Evolutionary conservation across 805 yeast species (phyloP), one percentile per base, ranked within the genome.

Genomic region (Yarrowia sp.): DNA sequence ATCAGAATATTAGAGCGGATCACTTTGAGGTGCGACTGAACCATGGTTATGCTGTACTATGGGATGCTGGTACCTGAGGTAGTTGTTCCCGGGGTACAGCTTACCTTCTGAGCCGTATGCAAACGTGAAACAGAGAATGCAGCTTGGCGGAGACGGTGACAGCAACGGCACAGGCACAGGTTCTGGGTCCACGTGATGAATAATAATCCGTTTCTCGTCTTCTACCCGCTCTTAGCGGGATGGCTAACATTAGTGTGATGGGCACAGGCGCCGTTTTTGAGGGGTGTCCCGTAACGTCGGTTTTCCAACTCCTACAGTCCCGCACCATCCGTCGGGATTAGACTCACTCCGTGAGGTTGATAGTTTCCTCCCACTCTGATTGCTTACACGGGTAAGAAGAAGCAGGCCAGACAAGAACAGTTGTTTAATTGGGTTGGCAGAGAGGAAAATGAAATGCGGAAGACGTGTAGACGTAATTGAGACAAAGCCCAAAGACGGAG

Each of bases 91-190:
- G 58, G 58, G 58, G 58, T 51, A 51, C 41, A 51, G 58, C 41
- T 51, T 51, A 5, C 46, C 32, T 51, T 51, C 32, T 33, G 58
- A 51, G 58, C 58, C 58, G 41, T 51, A 51, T 51, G 58, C 58
- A 51, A 51, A 51, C 58, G 58, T 51, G 58, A 51, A 51, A 51
- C 58, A 33, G 41, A 33, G 32, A 51, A 33, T 51, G 58, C 58
- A 51, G 41, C 58, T 51, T 51, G 58, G 41, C 58, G 41, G 41
- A 22, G 56, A 32, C 28, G 38, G 58, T 51, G 41, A 51, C 41
- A 51, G 58, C 58, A 51, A 51, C 58, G 58, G 58, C 54, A 49
- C 56, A 49, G 56, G 40, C 40, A 32, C 56, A 21, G 16, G 28
- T 11, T 49, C 14, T 30, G 14, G 11, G 30, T 17, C 36, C 52